Evolutionary conservation across 306 rosid species (phyloP).

Genomic region (Canavalia ensiformis): DNA sequence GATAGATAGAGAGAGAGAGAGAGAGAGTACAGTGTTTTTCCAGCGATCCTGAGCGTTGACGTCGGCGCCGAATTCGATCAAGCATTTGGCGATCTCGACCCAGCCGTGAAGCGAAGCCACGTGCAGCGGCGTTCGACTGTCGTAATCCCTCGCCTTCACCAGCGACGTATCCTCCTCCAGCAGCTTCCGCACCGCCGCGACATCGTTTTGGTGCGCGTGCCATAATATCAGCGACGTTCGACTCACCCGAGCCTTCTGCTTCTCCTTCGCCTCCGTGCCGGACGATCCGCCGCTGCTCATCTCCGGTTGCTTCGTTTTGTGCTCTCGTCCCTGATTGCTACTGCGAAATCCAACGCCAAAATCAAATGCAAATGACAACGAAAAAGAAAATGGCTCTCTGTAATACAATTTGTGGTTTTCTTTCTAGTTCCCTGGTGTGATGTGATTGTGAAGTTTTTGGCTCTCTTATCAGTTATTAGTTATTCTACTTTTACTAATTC

Average conservation of each 20-base stretch:
- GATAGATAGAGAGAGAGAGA: neutral
- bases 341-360: neutral
- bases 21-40: slow-evolving; percentile 79
- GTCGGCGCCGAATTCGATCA: slow-evolving; percentile 83
- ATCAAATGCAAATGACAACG: slow-evolving; percentile 27
- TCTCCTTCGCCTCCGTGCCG: slow-evolving; percentile 53
- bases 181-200: slow-evolving; percentile 76
- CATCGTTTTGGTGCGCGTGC: slow-evolving; percentile 93
- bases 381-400: neutral
- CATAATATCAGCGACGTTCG: slow-evolving; percentile 82
- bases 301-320: neutral
- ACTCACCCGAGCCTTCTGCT: slow-evolving; percentile 83
- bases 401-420: neutral
- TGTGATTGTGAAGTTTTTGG: slow-evolving; percentile 27
- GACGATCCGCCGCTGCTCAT: slow-evolving; percentile 65
- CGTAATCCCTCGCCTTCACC: slow-evolving; percentile 85
- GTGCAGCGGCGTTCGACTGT: slow-evolving; percentile 91
- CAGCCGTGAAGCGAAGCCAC: slow-evolving; percentile 90
- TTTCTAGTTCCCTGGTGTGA: neutral
- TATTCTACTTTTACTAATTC: slow-evolving; percentile 50
- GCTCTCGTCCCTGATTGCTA: neutral
- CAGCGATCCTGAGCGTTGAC: slow-evolving; percentile 96
- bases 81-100: slow-evolving; percentile 79
- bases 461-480: slow-evolving; percentile 17
- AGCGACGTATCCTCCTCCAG: slow-evolving; percentile 84